Percentiles rank a stretch among this genome's conserved stretches.
Evolutionary conservation across 352 stramenopile species (phyloP).

Genomic region (Pythium sukuiense): DNA sequence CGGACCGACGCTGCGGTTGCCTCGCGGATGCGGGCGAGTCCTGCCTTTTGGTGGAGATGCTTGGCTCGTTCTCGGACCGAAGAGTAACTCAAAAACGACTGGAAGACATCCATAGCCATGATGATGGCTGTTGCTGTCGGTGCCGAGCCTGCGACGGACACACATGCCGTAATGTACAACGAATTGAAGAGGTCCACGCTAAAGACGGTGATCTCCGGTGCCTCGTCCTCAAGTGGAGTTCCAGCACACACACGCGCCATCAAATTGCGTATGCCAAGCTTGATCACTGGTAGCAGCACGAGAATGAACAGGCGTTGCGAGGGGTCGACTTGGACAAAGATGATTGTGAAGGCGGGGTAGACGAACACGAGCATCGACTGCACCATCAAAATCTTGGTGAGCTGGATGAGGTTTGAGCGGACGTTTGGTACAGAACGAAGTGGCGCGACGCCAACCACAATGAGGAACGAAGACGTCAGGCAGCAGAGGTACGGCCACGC

Average conservation of each 20-base stretch:
- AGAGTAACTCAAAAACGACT: constrained; percentile 1
- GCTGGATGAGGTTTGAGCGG: too few species aligned
- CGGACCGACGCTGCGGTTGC: too few species aligned
- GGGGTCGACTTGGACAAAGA: constrained; percentile 11
- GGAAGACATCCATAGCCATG: constrained; percentile 3
- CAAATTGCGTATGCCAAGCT: constrained; percentile 12
- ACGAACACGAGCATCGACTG: constrained; percentile 10
- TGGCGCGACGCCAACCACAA: too few species aligned
- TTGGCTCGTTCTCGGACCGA: not conserved
- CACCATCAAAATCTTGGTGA: not conserved
- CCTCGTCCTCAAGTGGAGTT: constrained; percentile 28
- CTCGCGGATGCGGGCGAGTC: too few species aligned
- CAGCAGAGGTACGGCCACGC: not conserved
- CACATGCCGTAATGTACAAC: constrained; percentile 30
- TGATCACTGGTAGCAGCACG: constrained; percentile 11
- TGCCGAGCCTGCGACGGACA: constrained; percentile 23
- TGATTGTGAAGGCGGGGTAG: constrained; percentile 6
- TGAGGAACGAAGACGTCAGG: not conserved
- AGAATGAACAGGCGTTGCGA: constrained; percentile 2
- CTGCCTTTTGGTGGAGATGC: not conserved
- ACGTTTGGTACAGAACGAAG: too few species aligned
- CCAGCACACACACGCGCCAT: constrained; percentile 11
- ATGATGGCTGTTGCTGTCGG: not conserved
- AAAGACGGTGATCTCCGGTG: constrained; percentile 31
- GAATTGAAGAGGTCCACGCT: constrained; percentile 36